Base-by-base conservation (phyloP, 495 filamentous ascomycete genomes). In the Hypoxylon fuscum region DNA sequence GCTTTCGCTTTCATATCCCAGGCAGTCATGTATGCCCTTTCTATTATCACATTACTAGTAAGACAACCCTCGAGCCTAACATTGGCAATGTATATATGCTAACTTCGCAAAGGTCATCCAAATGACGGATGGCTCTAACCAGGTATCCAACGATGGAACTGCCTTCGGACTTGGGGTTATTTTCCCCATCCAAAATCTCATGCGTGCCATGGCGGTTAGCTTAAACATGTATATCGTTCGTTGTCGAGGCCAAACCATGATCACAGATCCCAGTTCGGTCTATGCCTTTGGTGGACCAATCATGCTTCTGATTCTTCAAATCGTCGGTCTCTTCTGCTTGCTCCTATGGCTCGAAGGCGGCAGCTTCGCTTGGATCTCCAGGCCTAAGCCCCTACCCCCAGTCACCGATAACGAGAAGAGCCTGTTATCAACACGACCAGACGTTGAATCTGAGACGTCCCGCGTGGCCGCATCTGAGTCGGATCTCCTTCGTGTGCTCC, bases 211-310 rank as follows among this genome's bases (percentile, higher is more conserved):
- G 35, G 55, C 65, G 6, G 52, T 68, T 10, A 57, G 65, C 20
- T 21, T 68, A 2, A 68, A 68, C 50, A 68, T 63, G 59, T 68
- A 68, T 23, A 64, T 68, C 29, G 55, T 68, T n/a, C 54, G 55
- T 1, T 68, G 65, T 34, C 65, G 65, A 2, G 65, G 65, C 9
- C 29, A 46, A 6, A 56, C 43, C 12, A 60, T 52, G 56, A 49
- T 68, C 55, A 65, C 65, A 20, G 71, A 74, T 57, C 72, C 76
- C 55, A 69, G 78, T 2, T 75, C 77, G 12, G 70, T 77, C 12
- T 80, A 79, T 38, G 78, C 77, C 2, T 74, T 90, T 68, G 92
- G 92, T 41, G 88, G 88, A 0, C 90, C 91, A 2, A 91, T 96
- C 46, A 70, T 90, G 3, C 93, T 93, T 62, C 80, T 95, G 12